These are phyloP conservation scores for Nicotiana undulata DNA, from an alignment of 257 asterid genomes.

Conservation along the genomic window DNA sequence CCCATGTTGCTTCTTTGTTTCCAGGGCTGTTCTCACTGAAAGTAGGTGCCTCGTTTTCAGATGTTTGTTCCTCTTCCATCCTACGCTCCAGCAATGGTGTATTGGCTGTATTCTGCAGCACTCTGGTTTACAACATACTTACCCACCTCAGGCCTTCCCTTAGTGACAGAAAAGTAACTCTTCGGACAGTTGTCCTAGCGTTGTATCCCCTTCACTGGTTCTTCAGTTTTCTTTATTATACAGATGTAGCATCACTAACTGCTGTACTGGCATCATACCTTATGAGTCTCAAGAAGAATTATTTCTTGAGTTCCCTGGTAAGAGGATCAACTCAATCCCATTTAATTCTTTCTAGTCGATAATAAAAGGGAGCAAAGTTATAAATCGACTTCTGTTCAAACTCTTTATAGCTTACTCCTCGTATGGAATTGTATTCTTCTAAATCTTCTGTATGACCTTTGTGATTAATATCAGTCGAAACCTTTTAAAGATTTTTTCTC, in stretches of 20 bases:
- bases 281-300: slow-evolving; percentile 56
- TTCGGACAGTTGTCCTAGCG: slow-evolving; percentile 56
- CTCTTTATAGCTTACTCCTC: background rate
- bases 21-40: slow-evolving; percentile 51
- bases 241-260: slow-evolving; percentile 87
- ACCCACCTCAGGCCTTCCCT: slow-evolving; percentile 60
- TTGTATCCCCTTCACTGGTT: slow-evolving; percentile 97
- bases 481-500: background rate
- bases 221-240: slow-evolving; percentile 78
- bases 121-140: slow-evolving; percentile 60
- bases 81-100: slow-evolving; percentile 71
- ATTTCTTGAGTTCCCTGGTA: slow-evolving; percentile 77
- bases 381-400: background rate
- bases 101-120: slow-evolving; percentile 65
- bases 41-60: slow-evolving; percentile 45
- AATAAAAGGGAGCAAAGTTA: background rate
- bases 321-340: slow-evolving; percentile 12
- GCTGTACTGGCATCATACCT: slow-evolving; percentile 84
- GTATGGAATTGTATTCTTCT: background rate
- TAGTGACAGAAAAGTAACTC: slow-evolving; percentile 62
- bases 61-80: slow-evolving; percentile 60
- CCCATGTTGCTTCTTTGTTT: slow-evolving; percentile 86
- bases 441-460: background rate
- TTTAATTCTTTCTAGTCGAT: background rate
- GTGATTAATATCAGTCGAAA: background rate